These are phyloP conservation scores for Diaporthe sp. DNA, from an alignment of 2,329 filamentous ascomycete genomes.

Conservation along the genomic window DNA sequence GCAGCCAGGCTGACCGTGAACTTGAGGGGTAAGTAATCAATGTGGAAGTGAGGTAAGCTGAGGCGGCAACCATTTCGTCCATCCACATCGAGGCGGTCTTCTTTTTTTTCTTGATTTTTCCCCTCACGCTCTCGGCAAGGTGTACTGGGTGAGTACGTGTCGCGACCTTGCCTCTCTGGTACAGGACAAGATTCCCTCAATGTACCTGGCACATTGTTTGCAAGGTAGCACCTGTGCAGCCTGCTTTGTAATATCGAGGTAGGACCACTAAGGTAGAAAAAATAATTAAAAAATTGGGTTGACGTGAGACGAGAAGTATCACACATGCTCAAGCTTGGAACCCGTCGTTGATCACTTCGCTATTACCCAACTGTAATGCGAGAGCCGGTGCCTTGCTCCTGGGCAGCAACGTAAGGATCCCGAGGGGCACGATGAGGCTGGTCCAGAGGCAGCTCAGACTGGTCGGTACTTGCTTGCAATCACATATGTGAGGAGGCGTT, in stretches of 20 bases:
- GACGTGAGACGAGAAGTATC: conserved; percentile 16
- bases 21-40: conserved; percentile 29
- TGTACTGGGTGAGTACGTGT: neutral
- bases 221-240: neutral
- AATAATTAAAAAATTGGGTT: neutral
- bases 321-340: neutral
- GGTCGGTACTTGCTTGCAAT: neutral
- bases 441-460: conserved; percentile 64
- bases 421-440: conserved; percentile 73
- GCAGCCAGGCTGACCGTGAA: conserved; percentile 18
- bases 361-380: conserved; percentile 19
- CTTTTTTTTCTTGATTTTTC: neutral
- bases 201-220: neutral
- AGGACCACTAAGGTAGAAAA: neutral
- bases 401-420: conserved; percentile 82
- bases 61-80: neutral
- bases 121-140: neutral
- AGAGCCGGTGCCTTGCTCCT: conserved; percentile 77
- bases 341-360: neutral
- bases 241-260: neutral
- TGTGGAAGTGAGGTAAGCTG: conserved; percentile 24
- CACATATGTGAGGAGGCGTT: neutral
- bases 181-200: neutral
- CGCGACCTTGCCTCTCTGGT: neutral
- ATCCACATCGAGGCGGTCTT: neutral